Percentiles rank a stretch among this genome's conserved stretches.
Conservation (phyloP, 495 filamentous ascomycete genomes). For the Halenospora varia region DNA sequence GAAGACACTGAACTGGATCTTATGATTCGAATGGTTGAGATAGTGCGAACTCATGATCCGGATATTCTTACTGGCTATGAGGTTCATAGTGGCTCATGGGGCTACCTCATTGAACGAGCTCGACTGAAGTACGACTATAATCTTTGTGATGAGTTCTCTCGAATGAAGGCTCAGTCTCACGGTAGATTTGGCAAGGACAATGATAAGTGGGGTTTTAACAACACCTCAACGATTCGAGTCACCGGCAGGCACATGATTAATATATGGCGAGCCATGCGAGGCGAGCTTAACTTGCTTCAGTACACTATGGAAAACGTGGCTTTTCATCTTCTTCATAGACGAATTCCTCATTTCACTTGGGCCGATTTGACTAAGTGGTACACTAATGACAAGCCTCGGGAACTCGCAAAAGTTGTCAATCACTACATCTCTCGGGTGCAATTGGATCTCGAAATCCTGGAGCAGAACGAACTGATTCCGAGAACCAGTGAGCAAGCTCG, state of each 20-base stretch:
- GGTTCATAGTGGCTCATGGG: slow-evolving; percentile 91
- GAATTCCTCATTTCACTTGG: slow-evolving; percentile 85
- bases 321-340: slow-evolving; percentile 86
- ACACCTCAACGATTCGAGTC: slow-evolving; percentile 78
- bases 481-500: slow-evolving; percentile 94
- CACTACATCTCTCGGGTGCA: slow-evolving; percentile 76
- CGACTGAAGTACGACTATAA: slow-evolving; percentile 82
- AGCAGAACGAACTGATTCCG: slow-evolving; percentile 82
- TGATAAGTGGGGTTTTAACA: slow-evolving; percentile 89
- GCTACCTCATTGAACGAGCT: slow-evolving; percentile 89
- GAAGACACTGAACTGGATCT: slow-evolving; percentile 81
- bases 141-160: slow-evolving; percentile 83
- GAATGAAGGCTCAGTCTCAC: slow-evolving; percentile 77
- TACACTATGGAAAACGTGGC: slow-evolving; percentile 97
- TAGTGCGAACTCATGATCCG: slow-evolving; percentile 80
- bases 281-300: slow-evolving; percentile 83
- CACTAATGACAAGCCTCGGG: slow-evolving; percentile 56
- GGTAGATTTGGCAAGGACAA: slow-evolving; percentile 80
- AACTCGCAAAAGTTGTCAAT: slow-evolving; percentile 70
- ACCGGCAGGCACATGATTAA: slow-evolving; percentile 96
- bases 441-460: slow-evolving; percentile 85
- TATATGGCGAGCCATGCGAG: slow-evolving; percentile 93
- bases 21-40: slow-evolving; percentile 75
- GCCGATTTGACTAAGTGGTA: slow-evolving; percentile 80
- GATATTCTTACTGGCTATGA: slow-evolving; percentile 96